A percentile compares a stretch with the other conserved stretches of the same genome.
Conservation (phyloP, 2,329 filamentous ascomycete genomes). For the Fusarium chuoi region DNA sequence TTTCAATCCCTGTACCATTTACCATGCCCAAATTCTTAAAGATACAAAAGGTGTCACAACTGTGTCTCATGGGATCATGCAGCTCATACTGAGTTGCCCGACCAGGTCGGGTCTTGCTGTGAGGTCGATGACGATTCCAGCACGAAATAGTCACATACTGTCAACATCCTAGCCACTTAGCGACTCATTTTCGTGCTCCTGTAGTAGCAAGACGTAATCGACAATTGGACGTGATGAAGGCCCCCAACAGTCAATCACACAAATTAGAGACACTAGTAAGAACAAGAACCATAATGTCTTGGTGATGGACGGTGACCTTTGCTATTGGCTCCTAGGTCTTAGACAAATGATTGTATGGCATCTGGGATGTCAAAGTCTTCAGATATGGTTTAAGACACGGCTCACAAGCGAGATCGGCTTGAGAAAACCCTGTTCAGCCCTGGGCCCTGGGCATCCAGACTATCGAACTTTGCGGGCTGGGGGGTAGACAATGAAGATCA, state of each 20-base stretch:
- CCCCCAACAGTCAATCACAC: slow-evolving; percentile 2
- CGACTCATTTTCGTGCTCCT: neutral
- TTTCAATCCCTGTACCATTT: neutral
- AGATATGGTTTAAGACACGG: slow-evolving; percentile 7
- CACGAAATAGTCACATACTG: neutral
- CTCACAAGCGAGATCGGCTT: neutral
- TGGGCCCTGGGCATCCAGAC: neutral
- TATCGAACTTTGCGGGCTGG: neutral
- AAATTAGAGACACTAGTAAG: neutral
- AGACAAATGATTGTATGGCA: slow-evolving; percentile 9
- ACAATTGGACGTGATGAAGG: neutral
- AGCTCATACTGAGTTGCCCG: neutral
- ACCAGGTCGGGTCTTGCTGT: slow-evolving; percentile 14
- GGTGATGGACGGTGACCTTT: slow-evolving; percentile 1
- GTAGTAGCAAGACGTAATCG: neutral
- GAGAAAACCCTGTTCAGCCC: neutral
- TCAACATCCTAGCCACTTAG: neutral
- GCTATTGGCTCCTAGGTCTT: neutral
- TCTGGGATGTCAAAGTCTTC: neutral
- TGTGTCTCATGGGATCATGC: slow-evolving; percentile 5
- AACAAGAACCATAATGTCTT: neutral
- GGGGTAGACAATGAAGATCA: neutral
- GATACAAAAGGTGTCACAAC: neutral
- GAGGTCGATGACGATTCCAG: slow-evolving; percentile 4
- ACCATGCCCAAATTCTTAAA: neutral